A percentile compares a stretch with the other conserved stretches of the same genome.
These are phyloP conservation scores for Metschnikowia chrysomelidarum DNA, from an alignment of 805 yeast genomes.

Conservation along the genomic window DNA sequence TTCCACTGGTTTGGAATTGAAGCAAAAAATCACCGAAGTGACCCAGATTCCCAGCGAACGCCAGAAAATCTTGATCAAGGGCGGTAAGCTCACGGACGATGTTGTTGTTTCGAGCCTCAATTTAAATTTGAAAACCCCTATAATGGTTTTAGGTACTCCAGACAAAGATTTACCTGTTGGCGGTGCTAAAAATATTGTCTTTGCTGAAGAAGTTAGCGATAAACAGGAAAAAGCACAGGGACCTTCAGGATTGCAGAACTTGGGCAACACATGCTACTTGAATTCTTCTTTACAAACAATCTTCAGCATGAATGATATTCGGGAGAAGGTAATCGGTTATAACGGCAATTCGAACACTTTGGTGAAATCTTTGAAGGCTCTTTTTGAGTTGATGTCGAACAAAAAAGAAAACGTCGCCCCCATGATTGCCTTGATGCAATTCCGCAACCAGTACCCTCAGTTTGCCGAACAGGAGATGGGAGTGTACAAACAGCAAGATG, in stretches of 20 bases:
- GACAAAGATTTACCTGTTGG: slow-evolving; percentile 55
- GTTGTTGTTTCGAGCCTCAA: slow-evolving; percentile 48
- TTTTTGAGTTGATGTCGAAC: slow-evolving; percentile 46
- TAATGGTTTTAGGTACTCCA: slow-evolving; percentile 93
- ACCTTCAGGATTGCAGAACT: slow-evolving; percentile 66
- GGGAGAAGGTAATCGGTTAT: slow-evolving; percentile 22
- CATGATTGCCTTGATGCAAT: slow-evolving; percentile 56
- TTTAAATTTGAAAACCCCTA: slow-evolving; percentile 60
- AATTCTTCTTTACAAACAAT: slow-evolving; percentile 67
- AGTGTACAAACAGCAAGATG: slow-evolving; percentile 90
- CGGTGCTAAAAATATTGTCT: slow-evolving; percentile 54
- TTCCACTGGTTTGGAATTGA: slow-evolving; percentile 62
- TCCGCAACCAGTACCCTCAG: slow-evolving; percentile 78
- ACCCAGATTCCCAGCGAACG: slow-evolving; percentile 86
- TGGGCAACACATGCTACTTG: slow-evolving; percentile 78
- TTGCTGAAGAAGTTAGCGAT: slow-evolving; percentile 66
- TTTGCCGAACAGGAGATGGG: slow-evolving; percentile 83
- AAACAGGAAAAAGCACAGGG: slow-evolving; percentile 39
- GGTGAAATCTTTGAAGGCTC: slow-evolving; percentile 37
- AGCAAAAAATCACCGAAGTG: slow-evolving; percentile 62
- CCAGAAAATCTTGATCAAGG: slow-evolving; percentile 86
- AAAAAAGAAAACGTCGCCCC: slow-evolving; percentile 62
- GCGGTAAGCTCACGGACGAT: slow-evolving; percentile 83
- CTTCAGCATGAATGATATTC: slow-evolving; percentile 44
- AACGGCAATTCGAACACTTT: slow-evolving; percentile 17